A percentile compares a stretch with the other conserved stretches of the same genome.
Evolutionary conservation across 1,284 basidiomycete species (phyloP).

Genomic region (Sporisorium sorghi): DNA sequence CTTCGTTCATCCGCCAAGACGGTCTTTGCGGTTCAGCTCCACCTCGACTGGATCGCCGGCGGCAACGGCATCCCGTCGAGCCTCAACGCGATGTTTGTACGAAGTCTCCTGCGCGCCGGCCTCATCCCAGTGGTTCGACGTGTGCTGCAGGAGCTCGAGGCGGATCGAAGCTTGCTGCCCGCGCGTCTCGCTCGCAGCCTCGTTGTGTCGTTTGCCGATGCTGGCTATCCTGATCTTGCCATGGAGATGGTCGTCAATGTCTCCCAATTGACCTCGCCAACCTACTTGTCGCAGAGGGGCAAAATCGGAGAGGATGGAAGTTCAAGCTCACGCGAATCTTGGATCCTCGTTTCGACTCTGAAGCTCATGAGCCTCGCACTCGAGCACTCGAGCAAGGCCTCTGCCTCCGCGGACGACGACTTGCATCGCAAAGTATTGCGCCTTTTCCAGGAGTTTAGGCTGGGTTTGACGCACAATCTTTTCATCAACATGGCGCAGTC

Average conservation of each 20-base stretch:
- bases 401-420: not conserved
- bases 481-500: conserved; percentile 2
- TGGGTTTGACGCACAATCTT: conserved; percentile 39
- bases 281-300: not conserved
- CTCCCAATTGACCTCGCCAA: conserved; percentile 8
- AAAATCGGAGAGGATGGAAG: not conserved
- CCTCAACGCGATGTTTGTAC: conserved; percentile 27
- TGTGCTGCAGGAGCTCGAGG: conserved; percentile 33
- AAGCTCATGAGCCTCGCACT: conserved; percentile 43
- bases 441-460: conserved; percentile 45
- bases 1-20: conserved; percentile 5
- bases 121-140: conserved; percentile 22
- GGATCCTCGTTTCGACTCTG: conserved; percentile 20
- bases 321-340: conserved; percentile 1
- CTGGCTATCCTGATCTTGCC: conserved; percentile 40
- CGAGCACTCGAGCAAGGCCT: conserved; percentile 28
- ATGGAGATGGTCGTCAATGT: conserved; percentile 34
- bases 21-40: conserved; percentile 39
- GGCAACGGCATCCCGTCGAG: conserved; percentile 28
- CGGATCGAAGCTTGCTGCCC: conserved; percentile 19
- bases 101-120: conserved; percentile 26
- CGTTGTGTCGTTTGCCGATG: conserved; percentile 37
- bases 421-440: conserved; percentile 22
- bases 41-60: conserved; percentile 47
- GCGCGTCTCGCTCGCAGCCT: conserved; percentile 32